A percentile compares a stretch with the other conserved stretches of the same genome.
Evolutionary conservation across 2,329 filamentous ascomycete genomes (phyloP).

Genomic region (Chalaropsis thielavioides): DNA sequence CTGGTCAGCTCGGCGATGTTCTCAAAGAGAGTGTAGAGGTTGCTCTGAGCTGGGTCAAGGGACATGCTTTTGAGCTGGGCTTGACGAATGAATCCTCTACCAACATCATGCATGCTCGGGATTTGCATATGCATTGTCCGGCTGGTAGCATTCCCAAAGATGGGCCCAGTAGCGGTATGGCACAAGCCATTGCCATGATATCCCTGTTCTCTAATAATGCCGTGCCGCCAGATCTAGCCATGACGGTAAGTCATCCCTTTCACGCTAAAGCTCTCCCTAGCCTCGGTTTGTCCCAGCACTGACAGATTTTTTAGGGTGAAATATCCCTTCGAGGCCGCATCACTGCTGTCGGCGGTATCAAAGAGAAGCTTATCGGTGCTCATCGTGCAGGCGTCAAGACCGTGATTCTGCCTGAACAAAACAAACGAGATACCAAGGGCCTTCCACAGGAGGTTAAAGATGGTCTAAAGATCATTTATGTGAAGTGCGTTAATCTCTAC

Average conservation of each 20-base stretch:
- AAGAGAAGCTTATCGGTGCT: conserved; percentile 95
- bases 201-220: conserved; percentile 74
- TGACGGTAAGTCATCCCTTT: conserved; percentile 51
- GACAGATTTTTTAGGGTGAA: conserved; percentile 36
- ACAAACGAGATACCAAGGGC: conserved; percentile 84
- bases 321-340: conserved; percentile 75
- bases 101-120: conserved; percentile 91
- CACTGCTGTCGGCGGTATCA: conserved; percentile 91
- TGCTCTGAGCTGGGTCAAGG: conserved; percentile 91
- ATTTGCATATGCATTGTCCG: conserved; percentile 91
- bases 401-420: conserved; percentile 73
- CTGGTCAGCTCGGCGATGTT: conserved; percentile 89
- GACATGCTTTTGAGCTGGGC: conserved; percentile 81
- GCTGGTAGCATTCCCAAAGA: conserved; percentile 93
- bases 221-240: conserved; percentile 83
- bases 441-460: conserved; percentile 78
- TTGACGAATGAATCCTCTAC: conserved; percentile 65
- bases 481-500: conserved; percentile 46
- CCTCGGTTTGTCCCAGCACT: conserved; percentile 4
- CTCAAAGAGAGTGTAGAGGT: conserved; percentile 96
- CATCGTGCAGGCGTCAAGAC: conserved; percentile 87
- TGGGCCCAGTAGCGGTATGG: conserved; percentile 71
- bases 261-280: not conserved
- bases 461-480: conserved; percentile 76
- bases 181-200: conserved; percentile 85